Conservation (phyloP, 106 monocot species). For the Dioscorea zingiberensis region DNA sequence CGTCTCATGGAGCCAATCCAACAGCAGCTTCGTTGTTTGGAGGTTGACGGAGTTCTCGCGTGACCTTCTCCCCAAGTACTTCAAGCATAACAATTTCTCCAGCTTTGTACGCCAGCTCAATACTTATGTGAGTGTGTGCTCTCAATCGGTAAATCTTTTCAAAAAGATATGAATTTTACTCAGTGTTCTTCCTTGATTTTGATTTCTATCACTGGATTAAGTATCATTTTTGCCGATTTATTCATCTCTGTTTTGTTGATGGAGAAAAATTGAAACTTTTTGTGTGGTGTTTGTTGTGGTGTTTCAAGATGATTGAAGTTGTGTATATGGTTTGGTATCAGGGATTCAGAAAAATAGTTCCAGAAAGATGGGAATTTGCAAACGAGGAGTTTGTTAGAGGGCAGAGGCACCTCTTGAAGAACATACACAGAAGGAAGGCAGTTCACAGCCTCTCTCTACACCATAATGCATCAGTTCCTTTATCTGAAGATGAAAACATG, state of each 20-base stretch:
- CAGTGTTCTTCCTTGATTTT: no score
- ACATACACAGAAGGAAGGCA: slow-evolving; percentile 77
- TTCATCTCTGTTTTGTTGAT: no score
- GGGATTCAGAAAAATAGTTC: slow-evolving; percentile 84
- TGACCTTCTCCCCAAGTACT: slow-evolving; percentile 62
- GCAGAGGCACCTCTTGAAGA: slow-evolving; percentile 51
- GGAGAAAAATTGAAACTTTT: no score
- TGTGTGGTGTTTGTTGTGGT: no score
- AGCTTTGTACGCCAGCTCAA: slow-evolving; percentile 56
- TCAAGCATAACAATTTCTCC: slow-evolving; percentile 69
- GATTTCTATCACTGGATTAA: no score
- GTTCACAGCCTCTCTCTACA: slow-evolving; percentile 64
- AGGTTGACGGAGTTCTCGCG: slow-evolving; percentile 37
- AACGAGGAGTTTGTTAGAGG: slow-evolving; percentile 81
- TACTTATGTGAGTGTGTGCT: slow-evolving; percentile 55
- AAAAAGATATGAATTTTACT: no score
- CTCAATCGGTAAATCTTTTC: no score
- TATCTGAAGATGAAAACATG: slow-evolving; percentile 52
- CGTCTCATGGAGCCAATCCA: slow-evolving; percentile 43
- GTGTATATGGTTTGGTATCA: slow-evolving; percentile 1
- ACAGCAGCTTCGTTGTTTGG: slow-evolving; percentile 58
- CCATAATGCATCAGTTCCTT: slow-evolving; percentile 12
- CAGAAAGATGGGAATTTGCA: slow-evolving; percentile 76
- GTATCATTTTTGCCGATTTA: no score
- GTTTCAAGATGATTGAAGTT: no score